Base-by-base conservation (phyloP, 305 asterid genomes). In the Euphrasia arctica region DNA sequence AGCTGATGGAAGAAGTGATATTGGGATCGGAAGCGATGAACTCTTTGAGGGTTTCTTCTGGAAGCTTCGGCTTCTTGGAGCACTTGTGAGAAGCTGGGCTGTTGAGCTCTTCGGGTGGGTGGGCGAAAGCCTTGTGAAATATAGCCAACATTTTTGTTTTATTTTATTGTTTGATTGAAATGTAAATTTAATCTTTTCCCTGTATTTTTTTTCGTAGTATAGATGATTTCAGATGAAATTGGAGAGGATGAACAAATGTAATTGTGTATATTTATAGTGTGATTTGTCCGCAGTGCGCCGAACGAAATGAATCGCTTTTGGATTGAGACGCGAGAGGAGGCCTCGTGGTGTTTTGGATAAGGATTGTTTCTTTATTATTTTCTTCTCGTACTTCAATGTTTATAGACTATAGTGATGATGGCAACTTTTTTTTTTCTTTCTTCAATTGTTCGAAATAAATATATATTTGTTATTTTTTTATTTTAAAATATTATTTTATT, bases 81-180 rank as follows among this genome's bases (percentile, higher is more conserved):
- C 60, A 12, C 56, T 65, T 29, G 2, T 18, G 60, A 10, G 92
- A 82, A 2, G 87, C 77, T 2, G 98, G 98, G 73, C 94, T 83
- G 54, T 83, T 75, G 1, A 91, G 91, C 78, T 88, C 98, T 28
- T 83, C 77, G 0, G 98, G 98, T 0, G 94, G 98, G 74, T 88
- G 72, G 5, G 91, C 90, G 65, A 83, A 84, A 9, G 90, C 83
- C 69, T 86, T 79, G 70, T 88, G 89, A 67, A 91, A 91, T 63
- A 91, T 86, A 0, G 83, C 98, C 82, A 91, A 74, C 96, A 91
- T 88, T 45, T 58, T 58, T 47, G 18, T 48, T 11, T 12, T 4
- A 31, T 31, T 29, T 58, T 2, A 1, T 2, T 15, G 10, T 48
- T 48, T 48, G 12, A 48, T 48, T 48, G 12, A 48, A 48, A 7